Percentiles rank a stretch among this genome's conserved stretches.
These are phyloP conservation scores for Chlamydomonas urium DNA, from an alignment of 139 green algal genomes.

Conservation along the genomic window DNA sequence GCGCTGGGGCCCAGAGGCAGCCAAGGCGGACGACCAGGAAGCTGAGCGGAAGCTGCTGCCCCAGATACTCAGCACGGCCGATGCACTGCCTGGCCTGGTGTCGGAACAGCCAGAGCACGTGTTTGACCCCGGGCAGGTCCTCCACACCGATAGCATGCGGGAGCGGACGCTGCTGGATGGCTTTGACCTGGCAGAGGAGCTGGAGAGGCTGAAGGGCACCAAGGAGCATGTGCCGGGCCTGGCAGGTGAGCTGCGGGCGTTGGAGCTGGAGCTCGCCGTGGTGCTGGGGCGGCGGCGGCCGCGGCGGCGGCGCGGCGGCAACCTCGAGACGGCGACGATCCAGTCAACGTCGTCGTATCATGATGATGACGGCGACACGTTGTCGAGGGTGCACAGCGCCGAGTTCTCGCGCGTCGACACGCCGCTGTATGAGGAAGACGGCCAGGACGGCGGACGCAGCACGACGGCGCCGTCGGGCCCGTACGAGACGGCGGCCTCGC, in stretches of 20 bases:
- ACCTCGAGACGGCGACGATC: no score
- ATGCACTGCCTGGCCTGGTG: not conserved
- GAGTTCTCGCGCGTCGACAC: no score
- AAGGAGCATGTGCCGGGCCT: not conserved
- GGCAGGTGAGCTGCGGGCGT: not conserved
- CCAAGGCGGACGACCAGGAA: not conserved
- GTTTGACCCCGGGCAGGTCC: not conserved
- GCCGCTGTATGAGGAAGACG: no score
- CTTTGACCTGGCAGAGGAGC: not conserved
- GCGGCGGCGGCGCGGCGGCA: no score
- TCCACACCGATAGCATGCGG: not conserved
- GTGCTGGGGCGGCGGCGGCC: no score
- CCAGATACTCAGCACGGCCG: no score
- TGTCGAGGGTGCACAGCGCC: no score
- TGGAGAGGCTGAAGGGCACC: not conserved
- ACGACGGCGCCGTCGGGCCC: no score
- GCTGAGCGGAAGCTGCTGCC: not conserved
- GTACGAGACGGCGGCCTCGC: no score
- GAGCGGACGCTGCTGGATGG: not conserved
- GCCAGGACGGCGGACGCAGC: no score
- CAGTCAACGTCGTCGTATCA: not conserved
- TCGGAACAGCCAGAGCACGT: not conserved
- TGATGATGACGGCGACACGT: not conserved
- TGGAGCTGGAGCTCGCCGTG: no score
- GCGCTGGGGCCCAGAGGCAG: not conserved